Evolutionary conservation across 1,284 basidiomycete genomes (phyloP), one percentile per base, ranked within the genome.

Genomic region (Malassezia slooffiae): DNA sequence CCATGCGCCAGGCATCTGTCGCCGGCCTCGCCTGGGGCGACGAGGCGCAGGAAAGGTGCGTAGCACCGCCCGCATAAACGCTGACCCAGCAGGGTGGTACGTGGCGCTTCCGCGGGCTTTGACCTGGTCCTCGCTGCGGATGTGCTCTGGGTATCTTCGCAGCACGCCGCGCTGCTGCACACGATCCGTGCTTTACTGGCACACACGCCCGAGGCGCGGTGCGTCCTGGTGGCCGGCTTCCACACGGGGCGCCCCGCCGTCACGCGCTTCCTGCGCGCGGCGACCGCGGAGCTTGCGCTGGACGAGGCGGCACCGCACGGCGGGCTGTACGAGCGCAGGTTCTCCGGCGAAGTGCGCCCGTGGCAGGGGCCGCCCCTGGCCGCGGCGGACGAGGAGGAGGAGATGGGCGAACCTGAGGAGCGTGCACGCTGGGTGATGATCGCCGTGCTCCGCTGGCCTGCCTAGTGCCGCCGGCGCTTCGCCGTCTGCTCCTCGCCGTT

Each of bases 81-180:
- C 13, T 27, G 16, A 10, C 28, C 17, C 12, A 8, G 13, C 10
- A 21, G 24, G 27, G 36, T 15, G 3, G n/a, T 38, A 17, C 34
- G 16, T 19, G 27, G 26, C 21, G 34, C 20, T 9, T 27, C 31
- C 24, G 40, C 41, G 8, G 53, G 50, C 3, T 60, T 52, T 32
- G 59, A 63, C 15, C 15, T 50, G 2, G 55, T 66, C 0, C 36
- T 66, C 0, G 60, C 60, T 16, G 62, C 62, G 1, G 62, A 66
- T 29, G 57, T 59, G 2, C 50, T 66, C n/a, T 66, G 62, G 62
- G 58, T 66, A 21, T 62, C 60, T 1, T 62, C 60, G n/a, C 51
- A 52, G 20, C 62, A 66, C 31, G 53, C 41, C 0, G 27, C 50
- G 16, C 52, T 66, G 5, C 54, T 66, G 1, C 48, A 54, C 17